Evolutionary conservation across 768 basidiomycete species (phyloP), one percentile per base, ranked within the genome.

Genomic region (Mycena chlorophos): DNA sequence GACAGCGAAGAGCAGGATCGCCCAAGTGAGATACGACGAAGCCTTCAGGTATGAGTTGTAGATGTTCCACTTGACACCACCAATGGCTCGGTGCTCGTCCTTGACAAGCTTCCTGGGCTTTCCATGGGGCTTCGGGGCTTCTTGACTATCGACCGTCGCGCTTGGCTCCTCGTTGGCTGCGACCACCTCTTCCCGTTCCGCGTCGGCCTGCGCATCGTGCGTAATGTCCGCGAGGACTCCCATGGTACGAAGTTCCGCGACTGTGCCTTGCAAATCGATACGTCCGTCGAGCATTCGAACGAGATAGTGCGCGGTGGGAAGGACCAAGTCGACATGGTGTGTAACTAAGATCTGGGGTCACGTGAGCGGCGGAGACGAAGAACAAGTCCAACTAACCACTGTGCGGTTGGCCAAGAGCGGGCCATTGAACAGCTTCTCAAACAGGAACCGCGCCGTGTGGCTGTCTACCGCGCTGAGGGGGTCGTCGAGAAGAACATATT

Each of bases 211-310:
- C 6, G 81, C 80, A 39, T 79, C 79, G 16, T 71, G 72, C 0
- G 78, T 64, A 31, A 92, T 83, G 17, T 80, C 70, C n/a, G 86
- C 83, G 16, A 92, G 72, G 2, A 85, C 66, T 4, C 88, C 88
- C 31, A 71, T 75, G 0, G 76, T 75, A 1, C 80, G 79, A 10
- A 92, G 75, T 4, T 89, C 86, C 31, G 78, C 76, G 10, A 88
- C 73, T 0, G 78, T 80, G 5, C 91, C 91, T 64, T 89, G 83
- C 2, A 81, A 79, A 63, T 91, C 89, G 49, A 91, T 84, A 14
- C 89, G 81, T 3, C 90, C 91, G 65, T 91, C 90, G 3, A 89
- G 76, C 79, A 92, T 86, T 22, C 88, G 82, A 12, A 91, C 77
- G 2, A 92, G 71, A 63, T 89, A 90, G 62, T 84, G 63, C 0